Base-by-base conservation (phyloP, 805 yeast genomes). In the Candida nanaspora region DNA sequence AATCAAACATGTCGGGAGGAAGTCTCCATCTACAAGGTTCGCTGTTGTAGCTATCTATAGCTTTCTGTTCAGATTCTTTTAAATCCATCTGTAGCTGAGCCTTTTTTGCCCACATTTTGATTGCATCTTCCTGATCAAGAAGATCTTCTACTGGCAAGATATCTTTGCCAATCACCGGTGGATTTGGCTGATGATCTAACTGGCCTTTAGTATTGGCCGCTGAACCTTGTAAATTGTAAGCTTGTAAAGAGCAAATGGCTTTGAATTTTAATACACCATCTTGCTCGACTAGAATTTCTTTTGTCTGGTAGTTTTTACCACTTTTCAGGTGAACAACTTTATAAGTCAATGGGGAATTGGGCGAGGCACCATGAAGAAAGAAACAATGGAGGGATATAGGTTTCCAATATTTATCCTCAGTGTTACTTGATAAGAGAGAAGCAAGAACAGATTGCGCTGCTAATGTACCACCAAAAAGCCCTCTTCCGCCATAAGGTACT, bases 381-480 rank as follows among this genome's bases (percentile, higher is more conserved):
- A 75, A 78, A 15, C 80, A 69, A 52, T 82, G 88, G 41, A 79
- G 60, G 10, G 86, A 73, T 27, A 73, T 69, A 1, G 88, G 87
- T 23, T 62, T 62, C 58, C 72, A 74, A 18, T 57, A 49, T 2
- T 48, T 54, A 6, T 48, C 45, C 1, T 37, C 32, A 13, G 52
- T 42, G n/a, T 70, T 68, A 6, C 76, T 65, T 7, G 78, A 71
- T 37, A 69, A 65, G 27, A 80, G 62, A 2, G 82, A 79, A 6
- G 85, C 86, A 43, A 72, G 56, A 3, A 81, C 57, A 2, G 86
- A 65, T 49, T 82, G 88, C 0, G 85, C 84, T 15, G 79, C 76
- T 33, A 77, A 61, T 16, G 80, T 76, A 9, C 89, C 88, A 2
- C 88, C 88, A 61, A 80, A 82, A 0, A 81, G 75, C 2, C 86